Evolutionary conservation across 2,329 filamentous ascomycete genomes (phyloP), one percentile per base, ranked within the genome.

Genomic region (Fusarium albidum): DNA sequence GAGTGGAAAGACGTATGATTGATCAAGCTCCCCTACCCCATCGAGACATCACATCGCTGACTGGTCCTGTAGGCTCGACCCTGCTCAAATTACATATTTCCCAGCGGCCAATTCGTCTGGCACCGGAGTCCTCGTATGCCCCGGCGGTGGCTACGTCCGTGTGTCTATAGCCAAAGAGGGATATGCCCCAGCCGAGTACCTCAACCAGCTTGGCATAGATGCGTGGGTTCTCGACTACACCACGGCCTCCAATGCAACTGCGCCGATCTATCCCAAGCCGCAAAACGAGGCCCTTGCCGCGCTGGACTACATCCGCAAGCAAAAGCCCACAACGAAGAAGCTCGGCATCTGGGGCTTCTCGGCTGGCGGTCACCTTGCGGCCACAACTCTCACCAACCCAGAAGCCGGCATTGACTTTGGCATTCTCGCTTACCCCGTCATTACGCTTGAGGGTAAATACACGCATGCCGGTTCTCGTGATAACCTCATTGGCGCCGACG

Each of bases 141-240:
- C 59, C 0, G 58, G 59, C 0, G 59, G 59, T 17, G 59, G 59
- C 4, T 62, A 62, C 1, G 43, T 40, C 9, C 38, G 27, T 43
- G 3, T 62, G 5, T 54, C 59, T 2, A 42, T 45, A 9, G 52
- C 31, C 1, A 55, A 61, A 11, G 59, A 62, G n/a, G 59, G 59
- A 3, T 27, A 37, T 7, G 37, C 42, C 3, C 51, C 59, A 13
- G 50, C 59, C 15, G 11, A 45, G 3, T 59, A 46, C 29, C 59
- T 62, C 31, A 62, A 52, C 8, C 35, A 48, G 3, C 54, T 59
- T 34, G 58, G 58, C 4, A 59, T 62, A 14, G 59, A 62, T 32
- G 59, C 59, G 1, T 62, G 59, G 59, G 55, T 62, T 9, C 51
- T 62, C 1, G 51, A 55, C 4, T 62, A 62, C 18, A 59, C 59